Conservation (phyloP, 352 stramenopile genomes). For the Globisporangium canariense region DNA sequence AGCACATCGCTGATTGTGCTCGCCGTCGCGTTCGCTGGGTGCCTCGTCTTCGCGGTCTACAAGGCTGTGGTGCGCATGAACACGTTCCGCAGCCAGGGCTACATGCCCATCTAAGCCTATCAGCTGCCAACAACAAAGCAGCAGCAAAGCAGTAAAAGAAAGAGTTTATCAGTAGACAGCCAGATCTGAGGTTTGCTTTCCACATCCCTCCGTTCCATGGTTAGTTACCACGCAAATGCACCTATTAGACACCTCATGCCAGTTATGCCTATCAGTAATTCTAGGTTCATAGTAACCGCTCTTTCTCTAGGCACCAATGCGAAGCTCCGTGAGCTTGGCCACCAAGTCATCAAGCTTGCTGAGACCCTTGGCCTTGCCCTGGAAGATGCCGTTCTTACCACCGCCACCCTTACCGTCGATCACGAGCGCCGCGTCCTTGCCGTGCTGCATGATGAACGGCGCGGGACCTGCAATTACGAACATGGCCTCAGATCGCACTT, state of each 20-base stretch:
- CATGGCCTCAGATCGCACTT: slow-evolving; percentile 46
- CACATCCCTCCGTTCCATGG: background rate
- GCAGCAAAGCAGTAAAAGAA: background rate
- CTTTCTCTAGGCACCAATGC: slow-evolving; percentile 6
- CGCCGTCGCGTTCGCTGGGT: slow-evolving; percentile 35
- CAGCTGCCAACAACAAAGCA: background rate
- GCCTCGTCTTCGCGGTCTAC: slow-evolving; percentile 46
- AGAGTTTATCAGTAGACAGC: background rate
- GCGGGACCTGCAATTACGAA: slow-evolving; percentile 65
- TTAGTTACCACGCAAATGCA: background rate
- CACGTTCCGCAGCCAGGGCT: slow-evolving; percentile 41
- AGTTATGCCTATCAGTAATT: too few relatives aligned
- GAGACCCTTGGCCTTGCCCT: slow-evolving; percentile 72
- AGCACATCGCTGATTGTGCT: slow-evolving; percentile 43
- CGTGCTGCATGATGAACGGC: slow-evolving; percentile 52
- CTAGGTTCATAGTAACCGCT: background rate
- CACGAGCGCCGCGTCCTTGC: slow-evolving; percentile 44
- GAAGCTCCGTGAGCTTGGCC: slow-evolving; percentile 41
- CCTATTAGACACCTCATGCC: background rate
- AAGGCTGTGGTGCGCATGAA: slow-evolving; percentile 47
- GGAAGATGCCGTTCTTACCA: slow-evolving; percentile 70
- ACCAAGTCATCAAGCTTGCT: slow-evolving; percentile 42
- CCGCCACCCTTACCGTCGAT: slow-evolving; percentile 77
- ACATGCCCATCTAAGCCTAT: slow-evolving; percentile 34
- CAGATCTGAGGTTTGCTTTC: background rate